Base-by-base conservation (phyloP, 116 monocot species). In the Zostera marina region DNA sequence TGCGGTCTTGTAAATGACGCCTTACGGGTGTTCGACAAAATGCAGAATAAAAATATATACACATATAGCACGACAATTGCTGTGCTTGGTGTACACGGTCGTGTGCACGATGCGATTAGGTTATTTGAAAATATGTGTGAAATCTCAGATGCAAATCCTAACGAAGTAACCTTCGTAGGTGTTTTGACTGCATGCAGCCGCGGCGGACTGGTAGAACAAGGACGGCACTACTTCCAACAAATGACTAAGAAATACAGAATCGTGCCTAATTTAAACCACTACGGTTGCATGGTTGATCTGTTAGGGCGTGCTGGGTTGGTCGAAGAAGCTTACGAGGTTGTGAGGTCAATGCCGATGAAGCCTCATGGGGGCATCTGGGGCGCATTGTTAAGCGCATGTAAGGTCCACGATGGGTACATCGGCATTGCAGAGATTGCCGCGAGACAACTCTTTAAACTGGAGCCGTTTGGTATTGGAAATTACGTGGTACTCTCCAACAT, bases 231-330 rank as follows among this genome's bases (percentile, higher is more conserved):
- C 68, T 81, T 81, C 43, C 22, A 21, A 1, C 21, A 25, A 15
- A 81, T 81, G 74, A 74, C 26, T 43, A 68, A 80, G 13, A 61
- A 63, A 63, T 98, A 81, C 61, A 61, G 59, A 0, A 76, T 98
- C 8, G 25, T 72, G 24, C 86, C 90, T 0, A 80, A 77, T 25
- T 63, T 83, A 19, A 98, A 84, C 42, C 84, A 90, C 51, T 90
- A 81, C 63, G 72, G 72, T 8, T 90, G 84, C 69, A 79, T 84
- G 78, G 84, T 81, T 1, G 84, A 90, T 56, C 59, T 90, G 59
- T 62, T 84, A 42, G 84, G 78, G 21, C 76, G 84, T 25, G 72
- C 74, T 3, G 90, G 90, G 16, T 63, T 74, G 3, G 44, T 81
- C 9, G 72, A 72, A 56, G 84, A 90, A 70, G 84, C 90, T 47